Base-by-base conservation (phyloP, 176 grass and related monocot genomes). In the Aechmea fasciata region DNA sequence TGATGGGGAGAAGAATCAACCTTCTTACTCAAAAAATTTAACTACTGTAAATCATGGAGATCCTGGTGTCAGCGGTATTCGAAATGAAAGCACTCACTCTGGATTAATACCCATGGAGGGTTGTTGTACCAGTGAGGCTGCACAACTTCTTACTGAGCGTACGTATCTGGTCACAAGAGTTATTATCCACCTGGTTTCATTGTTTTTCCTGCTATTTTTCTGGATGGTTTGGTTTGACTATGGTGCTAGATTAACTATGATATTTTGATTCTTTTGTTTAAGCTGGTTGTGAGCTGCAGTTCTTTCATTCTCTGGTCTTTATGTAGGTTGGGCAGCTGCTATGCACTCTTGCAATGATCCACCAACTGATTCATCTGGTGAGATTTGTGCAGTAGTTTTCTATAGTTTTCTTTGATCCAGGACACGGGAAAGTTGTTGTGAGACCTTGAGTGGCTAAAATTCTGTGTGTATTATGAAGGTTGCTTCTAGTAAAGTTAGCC, bases 1-100 rank as follows among this genome's bases (percentile, higher is more conserved):
- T 82, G 88, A 91, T 52, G 89, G 75, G 24, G 89, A 91, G 70
- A 91, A 86, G 82, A 82, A 69, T 71, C 61, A 82, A 25, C 17
- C 63, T 74, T 77, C 76, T 85, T 85, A 85, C 49, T 65, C 84
- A 57, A 87, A 79, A 68, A 87, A 84, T 50, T 74, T 87, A 79
- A 63, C 89, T 65, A 75, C 72, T 65, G 69, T 77, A 71, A 77
- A 85, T 65, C 89, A 69, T 75, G 82, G 83, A 20, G 89, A 91
- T 64, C 20, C 84, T 51, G 77, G 77, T 54, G 64, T 65, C 71
- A 77, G 75, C 75, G 77, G 66, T 65, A 26, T 72, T 65, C 81
- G 74, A 67, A 87, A 77, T 75, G 84, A 85, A 63, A 73, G 72
- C 53, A 77, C 53, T 77, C 73, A 79, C 63, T 59, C 84, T 59